A percentile compares a stretch with the other conserved stretches of the same genome.
phyloP scores from a whole-genome alignment of 2,329 filamentous ascomycete species.

The Penicillium sp. region DNA sequence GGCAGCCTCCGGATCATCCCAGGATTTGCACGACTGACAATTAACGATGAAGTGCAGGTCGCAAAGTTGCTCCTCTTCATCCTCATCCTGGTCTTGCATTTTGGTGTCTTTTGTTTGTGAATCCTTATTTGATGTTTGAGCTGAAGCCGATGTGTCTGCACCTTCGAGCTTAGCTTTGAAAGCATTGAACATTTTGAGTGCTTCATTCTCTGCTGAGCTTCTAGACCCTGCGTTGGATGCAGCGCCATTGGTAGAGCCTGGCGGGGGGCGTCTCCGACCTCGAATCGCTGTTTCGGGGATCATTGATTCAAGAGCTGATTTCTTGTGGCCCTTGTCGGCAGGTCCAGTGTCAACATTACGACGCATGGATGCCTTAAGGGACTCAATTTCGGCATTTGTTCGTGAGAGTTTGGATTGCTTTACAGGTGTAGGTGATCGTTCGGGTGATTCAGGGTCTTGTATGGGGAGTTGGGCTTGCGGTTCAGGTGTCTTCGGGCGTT shows the following conservation, averaged over 20 bases:
- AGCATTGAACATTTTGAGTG: constrained; percentile 70
- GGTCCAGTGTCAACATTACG: constrained; percentile 38
- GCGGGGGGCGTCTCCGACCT: constrained; percentile 46
- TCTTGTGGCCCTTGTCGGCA: constrained; percentile 38
- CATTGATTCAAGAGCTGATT: constrained; percentile 50
- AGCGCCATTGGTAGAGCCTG: constrained; percentile 40
- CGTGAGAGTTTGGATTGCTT: constrained; percentile 40
- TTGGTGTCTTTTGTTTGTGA: constrained; percentile 8
- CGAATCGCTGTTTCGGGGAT: constrained; percentile 50
- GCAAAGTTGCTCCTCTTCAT: constrained; percentile 71
- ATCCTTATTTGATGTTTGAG: constrained; percentile 19
- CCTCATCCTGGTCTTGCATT: constrained; percentile 13
- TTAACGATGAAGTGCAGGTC: constrained; percentile 95
- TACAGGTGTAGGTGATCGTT: constrained; percentile 32
- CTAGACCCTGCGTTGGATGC: constrained; percentile 56
- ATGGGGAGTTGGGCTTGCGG: constrained; percentile 47
- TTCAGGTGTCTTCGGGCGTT: constrained; percentile 41
- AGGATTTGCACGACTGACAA: constrained; percentile 86
- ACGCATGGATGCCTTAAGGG: constrained; percentile 50
- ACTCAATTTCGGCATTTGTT: constrained; percentile 48
- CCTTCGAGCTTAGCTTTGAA: constrained; percentile 76
- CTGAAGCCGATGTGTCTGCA: constrained; percentile 32
- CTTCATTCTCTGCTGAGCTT: constrained; percentile 59
- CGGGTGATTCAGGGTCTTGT: constrained; percentile 45
- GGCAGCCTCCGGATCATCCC: constrained; percentile 59